Conservation (phyloP, 352 stramenopile genomes). For the Pythium guiyangense region DNA sequence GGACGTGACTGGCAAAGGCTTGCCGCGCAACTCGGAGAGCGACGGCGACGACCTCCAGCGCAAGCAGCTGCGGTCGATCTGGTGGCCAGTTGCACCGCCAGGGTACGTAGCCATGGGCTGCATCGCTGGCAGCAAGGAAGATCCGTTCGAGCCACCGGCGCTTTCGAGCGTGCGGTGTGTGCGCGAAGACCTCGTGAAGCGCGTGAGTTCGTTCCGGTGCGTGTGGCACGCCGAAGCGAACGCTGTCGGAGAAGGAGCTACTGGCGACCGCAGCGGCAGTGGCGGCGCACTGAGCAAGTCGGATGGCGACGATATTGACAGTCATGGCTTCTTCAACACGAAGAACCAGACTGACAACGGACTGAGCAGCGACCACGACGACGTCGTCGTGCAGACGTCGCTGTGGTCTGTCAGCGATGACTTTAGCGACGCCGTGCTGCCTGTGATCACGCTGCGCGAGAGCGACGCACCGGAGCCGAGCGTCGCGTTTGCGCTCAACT, state of each 20-base stretch:
- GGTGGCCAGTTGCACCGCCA: slow-evolving; percentile 76
- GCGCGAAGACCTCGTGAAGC: slow-evolving; percentile 72
- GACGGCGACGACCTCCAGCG: slow-evolving; percentile 61
- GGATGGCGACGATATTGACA: slow-evolving; percentile 11
- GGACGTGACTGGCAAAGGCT: slow-evolving; percentile 76
- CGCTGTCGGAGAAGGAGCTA: slow-evolving; percentile 14
- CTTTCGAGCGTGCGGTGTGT: slow-evolving; percentile 54
- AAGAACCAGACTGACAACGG: slow-evolving; percentile 38
- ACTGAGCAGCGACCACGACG: slow-evolving; percentile 26
- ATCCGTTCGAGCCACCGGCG: slow-evolving; percentile 67
- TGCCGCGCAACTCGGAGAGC: slow-evolving; percentile 71
- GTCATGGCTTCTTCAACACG: neutral
- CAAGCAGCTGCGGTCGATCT: slow-evolving; percentile 82
- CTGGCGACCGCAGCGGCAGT: slow-evolving; percentile 10
- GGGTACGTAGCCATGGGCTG: slow-evolving; percentile 78
- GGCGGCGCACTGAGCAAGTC: neutral
- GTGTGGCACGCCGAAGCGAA: slow-evolving; percentile 51
- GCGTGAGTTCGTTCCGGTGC: slow-evolving; percentile 52
- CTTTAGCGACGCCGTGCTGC: slow-evolving; percentile 51
- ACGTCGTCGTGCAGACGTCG: slow-evolving; percentile 59
- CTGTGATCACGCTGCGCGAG: slow-evolving; percentile 63
- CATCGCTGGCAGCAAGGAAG: slow-evolving; percentile 73
- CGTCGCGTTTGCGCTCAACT: slow-evolving; percentile 43
- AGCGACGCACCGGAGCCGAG: slow-evolving; percentile 24
- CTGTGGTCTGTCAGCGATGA: slow-evolving; percentile 64